Percentiles rank a stretch among this genome's conserved stretches.
Evolutionary conservation across 2,329 filamentous ascomycete species (phyloP).

Genomic region (Dactylonectria macrodidyma): DNA sequence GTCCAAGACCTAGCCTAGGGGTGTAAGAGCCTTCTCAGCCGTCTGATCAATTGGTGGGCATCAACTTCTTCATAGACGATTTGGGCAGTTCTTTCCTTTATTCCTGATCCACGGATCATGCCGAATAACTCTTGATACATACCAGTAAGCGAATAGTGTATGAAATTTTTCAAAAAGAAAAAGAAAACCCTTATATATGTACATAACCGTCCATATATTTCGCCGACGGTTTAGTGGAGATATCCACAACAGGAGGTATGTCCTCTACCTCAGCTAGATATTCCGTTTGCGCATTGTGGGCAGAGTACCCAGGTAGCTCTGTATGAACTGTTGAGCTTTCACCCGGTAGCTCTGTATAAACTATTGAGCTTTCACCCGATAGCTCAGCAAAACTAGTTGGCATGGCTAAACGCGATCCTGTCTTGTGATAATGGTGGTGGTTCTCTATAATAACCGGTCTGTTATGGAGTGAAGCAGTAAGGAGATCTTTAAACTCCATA

Average conservation of each 20-base stretch:
- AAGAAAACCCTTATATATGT: too few relatives aligned
- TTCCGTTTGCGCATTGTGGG: background rate
- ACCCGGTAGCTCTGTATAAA: too few relatives aligned
- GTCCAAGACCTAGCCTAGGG: too few relatives aligned
- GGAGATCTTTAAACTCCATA: background rate
- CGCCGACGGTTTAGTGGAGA: background rate
- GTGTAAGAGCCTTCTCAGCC: too few relatives aligned
- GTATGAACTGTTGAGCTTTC: background rate
- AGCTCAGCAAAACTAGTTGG: background rate
- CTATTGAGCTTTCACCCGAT: background rate
- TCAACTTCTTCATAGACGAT: too few relatives aligned
- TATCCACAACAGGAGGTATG: background rate
- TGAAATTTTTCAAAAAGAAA: too few relatives aligned
- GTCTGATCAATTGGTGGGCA: too few relatives aligned
- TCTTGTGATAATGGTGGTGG: background rate
- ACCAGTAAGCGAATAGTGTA: too few relatives aligned
- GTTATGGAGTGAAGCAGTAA: background rate
- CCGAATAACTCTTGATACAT: too few relatives aligned
- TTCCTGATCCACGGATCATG: too few relatives aligned
- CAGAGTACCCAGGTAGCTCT: background rate
- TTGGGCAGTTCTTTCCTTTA: too few relatives aligned
- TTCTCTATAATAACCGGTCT: background rate
- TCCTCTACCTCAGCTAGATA: background rate
- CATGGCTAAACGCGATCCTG: background rate
- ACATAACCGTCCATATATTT: too few relatives aligned